Conservation (phyloP, 768 basidiomycete species). For the Chalciporus piperatus region DNA sequence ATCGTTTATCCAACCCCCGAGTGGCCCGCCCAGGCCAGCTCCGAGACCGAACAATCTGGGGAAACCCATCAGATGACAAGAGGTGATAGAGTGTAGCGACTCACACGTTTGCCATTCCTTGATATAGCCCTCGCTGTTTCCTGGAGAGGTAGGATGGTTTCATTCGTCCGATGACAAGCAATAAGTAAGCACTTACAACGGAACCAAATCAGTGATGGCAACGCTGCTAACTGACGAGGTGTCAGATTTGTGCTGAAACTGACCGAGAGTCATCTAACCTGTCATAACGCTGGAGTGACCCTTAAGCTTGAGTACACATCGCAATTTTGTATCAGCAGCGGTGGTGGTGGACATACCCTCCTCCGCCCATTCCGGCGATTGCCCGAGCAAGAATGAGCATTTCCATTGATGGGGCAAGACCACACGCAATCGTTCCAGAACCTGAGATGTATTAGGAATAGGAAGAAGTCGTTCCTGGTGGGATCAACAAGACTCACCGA, state of each 20-base stretch:
- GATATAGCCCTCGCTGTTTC: constrained; percentile 85
- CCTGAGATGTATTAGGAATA: constrained; percentile 42
- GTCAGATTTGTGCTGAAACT: constrained; percentile 14
- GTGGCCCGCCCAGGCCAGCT: constrained; percentile 72
- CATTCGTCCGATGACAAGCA: constrained; percentile 4
- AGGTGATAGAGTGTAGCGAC: constrained; percentile 17
- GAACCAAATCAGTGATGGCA: constrained; percentile 84
- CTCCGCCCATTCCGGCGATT: constrained; percentile 90
- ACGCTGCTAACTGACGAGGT: constrained; percentile 68
- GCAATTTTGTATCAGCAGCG: background rate
- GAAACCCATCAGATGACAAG: constrained; percentile 8
- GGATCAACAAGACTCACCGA: constrained; percentile 51
- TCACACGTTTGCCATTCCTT: constrained; percentile 88
- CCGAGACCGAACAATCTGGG: constrained; percentile 80
- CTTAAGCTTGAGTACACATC: constrained; percentile 9
- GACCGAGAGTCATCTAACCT: constrained; percentile 41
- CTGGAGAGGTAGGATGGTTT: constrained; percentile 35
- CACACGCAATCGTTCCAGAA: constrained; percentile 82
- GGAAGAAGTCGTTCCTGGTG: constrained; percentile 10
- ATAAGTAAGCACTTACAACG: constrained; percentile 53
- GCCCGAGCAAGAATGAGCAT: constrained; percentile 76
- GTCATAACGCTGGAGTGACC: constrained; percentile 68
- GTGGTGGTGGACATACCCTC: constrained; percentile 58
- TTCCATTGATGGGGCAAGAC: constrained; percentile 83
- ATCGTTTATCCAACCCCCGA: constrained; percentile 86